Evolutionary conservation across 2,329 filamentous ascomycete species (phyloP).

Genomic region (Pyricularia pennisetigena): DNA sequence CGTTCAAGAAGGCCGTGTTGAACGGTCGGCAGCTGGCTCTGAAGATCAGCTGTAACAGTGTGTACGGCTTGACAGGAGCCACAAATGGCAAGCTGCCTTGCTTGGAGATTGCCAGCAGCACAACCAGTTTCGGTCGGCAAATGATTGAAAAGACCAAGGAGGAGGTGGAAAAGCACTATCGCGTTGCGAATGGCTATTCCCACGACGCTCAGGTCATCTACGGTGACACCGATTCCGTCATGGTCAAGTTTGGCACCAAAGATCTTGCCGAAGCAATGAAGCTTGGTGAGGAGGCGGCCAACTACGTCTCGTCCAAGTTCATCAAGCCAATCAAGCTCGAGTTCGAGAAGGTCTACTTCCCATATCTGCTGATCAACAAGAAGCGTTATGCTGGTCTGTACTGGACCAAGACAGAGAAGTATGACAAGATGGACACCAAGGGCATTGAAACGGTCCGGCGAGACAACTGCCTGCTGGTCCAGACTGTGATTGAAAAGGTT

Average conservation of each 20-base stretch:
- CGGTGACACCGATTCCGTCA: conserved; percentile 97
- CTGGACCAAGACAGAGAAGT: conserved; percentile 91
- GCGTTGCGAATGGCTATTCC: conserved; percentile 84
- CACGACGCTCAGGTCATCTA: conserved; percentile 97
- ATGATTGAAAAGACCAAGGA: conserved; percentile 98
- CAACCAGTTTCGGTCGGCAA: conserved; percentile 90
- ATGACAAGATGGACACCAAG: conserved; percentile 99
- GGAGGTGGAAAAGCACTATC: conserved; percentile 88
- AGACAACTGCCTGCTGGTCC: conserved; percentile 92
- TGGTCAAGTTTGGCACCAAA: conserved; percentile 95
- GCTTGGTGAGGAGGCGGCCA: conserved; percentile 84
- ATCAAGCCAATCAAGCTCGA: conserved; percentile 96
- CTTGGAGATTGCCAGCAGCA: conserved; percentile 90
- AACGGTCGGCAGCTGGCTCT: conserved; percentile 94
- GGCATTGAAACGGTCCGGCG: conserved; percentile 96
- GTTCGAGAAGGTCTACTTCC: conserved; percentile 98
- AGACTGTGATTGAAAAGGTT: conserved; percentile 96
- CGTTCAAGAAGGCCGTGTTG: conserved; percentile 95
- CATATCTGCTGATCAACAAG: conserved; percentile 98
- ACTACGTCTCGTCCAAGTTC: conserved; percentile 85
- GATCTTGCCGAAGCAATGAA: conserved; percentile 88
- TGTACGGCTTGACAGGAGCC: conserved; percentile 94
- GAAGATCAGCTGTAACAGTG: conserved; percentile 95
- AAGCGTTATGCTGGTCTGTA: conserved; percentile 97
- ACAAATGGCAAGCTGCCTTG: conserved; percentile 94